Evolutionary conservation across 1,139 yeast genomes (phyloP), one percentile per base, ranked within the genome.

Genomic region (Candida sanyaensis): DNA sequence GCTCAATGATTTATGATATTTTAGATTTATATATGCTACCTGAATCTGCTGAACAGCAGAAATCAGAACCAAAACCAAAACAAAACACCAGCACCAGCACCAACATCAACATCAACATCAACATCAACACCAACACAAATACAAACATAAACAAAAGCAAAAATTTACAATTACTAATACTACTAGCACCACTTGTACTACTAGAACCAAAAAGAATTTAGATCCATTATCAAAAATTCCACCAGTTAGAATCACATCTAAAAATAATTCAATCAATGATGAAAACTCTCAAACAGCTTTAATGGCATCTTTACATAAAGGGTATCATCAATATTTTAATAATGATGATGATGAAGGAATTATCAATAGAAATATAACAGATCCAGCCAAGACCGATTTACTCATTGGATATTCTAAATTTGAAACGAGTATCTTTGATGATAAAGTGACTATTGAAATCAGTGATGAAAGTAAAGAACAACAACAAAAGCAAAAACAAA

Each of bases 271-370:
- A 27, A 49, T 17, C 21, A 17, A 17, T 17, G 21, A 17, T 17
- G 21, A 17, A 17, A 17, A 17, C 21, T 17, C 21, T 17, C 21
- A 42, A 24, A 12, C 46, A 10, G 43, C 24, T 11, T 38, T 42
- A 33, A 44, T 49, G 41, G 46, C 50, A 6, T 44, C 50, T 4
- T 49, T 49, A 33, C 52, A 49, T 41, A 40, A 43, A n/a, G 52
- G 52, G 12, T 49, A 47, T 37, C 52, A 45, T 42, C 29, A 37
- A 27, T 47, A 41, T 33, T 49, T 49, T 29, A 48, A 44, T 5
- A 13, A 32, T 2, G 41, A 42, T 23, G 47, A 42, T 38, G 34
- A 37, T 12, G 36, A 29, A 8, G 12, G 24, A 28, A 29, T 5
- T 31, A 36, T 6, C 8, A n/a, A 31, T 21, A 26, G 33, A 26